Evolutionary conservation across 164 flowering plant species (phyloP), one percentile per base, ranked within the genome.

Genomic region (Litsea cubeba): DNA sequence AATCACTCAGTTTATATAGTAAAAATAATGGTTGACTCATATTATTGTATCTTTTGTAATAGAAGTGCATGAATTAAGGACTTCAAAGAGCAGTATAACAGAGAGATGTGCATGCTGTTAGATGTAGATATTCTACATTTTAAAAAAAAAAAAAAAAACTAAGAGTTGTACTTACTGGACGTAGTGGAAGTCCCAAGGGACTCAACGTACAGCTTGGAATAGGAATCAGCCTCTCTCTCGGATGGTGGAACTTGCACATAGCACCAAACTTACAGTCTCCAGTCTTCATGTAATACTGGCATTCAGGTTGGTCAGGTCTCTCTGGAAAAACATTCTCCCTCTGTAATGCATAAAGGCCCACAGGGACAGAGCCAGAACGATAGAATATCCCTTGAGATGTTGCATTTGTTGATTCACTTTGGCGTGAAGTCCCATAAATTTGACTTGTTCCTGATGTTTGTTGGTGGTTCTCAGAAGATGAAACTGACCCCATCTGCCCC

Each of bases 231-330:
- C 99, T 86, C 76, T 95, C 95, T 72, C 89, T 83, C 7, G 99
- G 97, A 79, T 95, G 99, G 84, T 95, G 97, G 80, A 91, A 95
- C 74, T 87, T 84, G 77, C 99, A 95, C 40, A 90, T 94, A 20
- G 91, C 91, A 77, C 99, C 97, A 83, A 90, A 95, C 77, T 95
- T 95, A 72, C 99, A 95, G 76, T 95, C 99, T 71, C 99, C 99
- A 75, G 99, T 95, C 82, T 93, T 95, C 97, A 95, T 88, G 82
- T 95, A 95, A 80, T 88, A 95, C 81, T 93, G 98, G 84, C 99
- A 95, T 76, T 95, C 99, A 70, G 97, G 94, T 76, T 91, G 96
- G 58, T 90, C 99, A 70, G 96, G 99, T 80, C 98, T 89, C 87
- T 93, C 98, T 54, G 99, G 99, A 81, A 95, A 95, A 40, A 90